Conservation (phyloP, 495 filamentous ascomycete species). For the Annulohypoxylon moriforme region DNA sequence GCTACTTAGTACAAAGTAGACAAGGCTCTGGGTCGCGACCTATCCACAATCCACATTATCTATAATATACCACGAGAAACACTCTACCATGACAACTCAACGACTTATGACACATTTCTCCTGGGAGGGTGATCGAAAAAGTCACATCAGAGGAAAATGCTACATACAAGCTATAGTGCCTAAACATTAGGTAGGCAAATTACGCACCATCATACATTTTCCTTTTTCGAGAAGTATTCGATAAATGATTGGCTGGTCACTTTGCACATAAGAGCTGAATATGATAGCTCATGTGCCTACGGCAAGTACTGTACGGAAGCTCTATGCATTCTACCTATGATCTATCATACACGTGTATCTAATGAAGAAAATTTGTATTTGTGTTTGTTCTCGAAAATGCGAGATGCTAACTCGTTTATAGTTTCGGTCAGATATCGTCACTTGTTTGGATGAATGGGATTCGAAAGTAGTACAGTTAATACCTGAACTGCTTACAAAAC, state of each 20-base stretch:
- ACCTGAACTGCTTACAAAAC: too few relatives aligned
- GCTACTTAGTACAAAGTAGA: not conserved
- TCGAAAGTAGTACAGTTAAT: too few relatives aligned
- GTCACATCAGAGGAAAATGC: not conserved
- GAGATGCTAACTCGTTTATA: not conserved
- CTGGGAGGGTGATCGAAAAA: too few relatives aligned
- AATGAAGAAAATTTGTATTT: not conserved
- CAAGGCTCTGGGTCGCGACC: too few relatives aligned
- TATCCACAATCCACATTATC: too few relatives aligned
- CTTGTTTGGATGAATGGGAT: too few relatives aligned
- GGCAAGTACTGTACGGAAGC: not conserved
- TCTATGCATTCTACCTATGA: not conserved
- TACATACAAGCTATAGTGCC: too few relatives aligned
- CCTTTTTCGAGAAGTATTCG: not conserved
- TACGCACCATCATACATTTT: not conserved
- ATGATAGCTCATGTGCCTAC: not conserved
- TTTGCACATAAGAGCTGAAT: not conserved
- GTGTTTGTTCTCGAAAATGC: not conserved
- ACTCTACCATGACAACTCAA: not conserved
- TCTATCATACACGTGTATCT: not conserved
- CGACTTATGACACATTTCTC: not conserved
- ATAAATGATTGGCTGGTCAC: not conserved
- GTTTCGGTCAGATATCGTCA: not conserved
- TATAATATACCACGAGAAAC: too few relatives aligned
- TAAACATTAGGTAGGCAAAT: not conserved